Evolutionary conservation across 2,329 filamentous ascomycete species (phyloP), one percentile per base, ranked within the genome.

Genomic region (Mollisiaceae sp.): DNA sequence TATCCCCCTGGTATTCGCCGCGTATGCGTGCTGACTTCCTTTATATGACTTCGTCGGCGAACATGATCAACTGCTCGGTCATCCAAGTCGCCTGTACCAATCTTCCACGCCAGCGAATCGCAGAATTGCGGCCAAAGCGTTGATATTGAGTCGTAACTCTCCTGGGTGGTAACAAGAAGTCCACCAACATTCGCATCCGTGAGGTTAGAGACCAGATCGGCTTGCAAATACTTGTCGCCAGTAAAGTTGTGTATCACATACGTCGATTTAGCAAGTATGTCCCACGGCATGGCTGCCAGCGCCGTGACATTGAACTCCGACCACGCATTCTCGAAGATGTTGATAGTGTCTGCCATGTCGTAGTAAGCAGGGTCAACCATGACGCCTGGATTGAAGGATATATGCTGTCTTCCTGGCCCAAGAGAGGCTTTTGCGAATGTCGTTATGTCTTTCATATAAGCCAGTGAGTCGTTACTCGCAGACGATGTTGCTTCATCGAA

Each of bases 241-340:
- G 62, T 64, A n/a, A 73, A 72, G 59, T 69, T 66, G 43, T 73
- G 66, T 38, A 73, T 70, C 15, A 69, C 47, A 54, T 62, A 67
- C 0, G 67, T 68, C 12, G 70, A 72, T 60, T 68, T 69, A 9
- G 52, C 52, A 11, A 60, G 41, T 15, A 70, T 22, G n/a, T 65
- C 55, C 27, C 24, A 54, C 14, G 61, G 47, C 15, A 69, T n/a
- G 15, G 32, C 55, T 15, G 36, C 56, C 24, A 72, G 22, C n/a
- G 54, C 27, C 11, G 63, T 56, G 5, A 64, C 8, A 22, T 72
- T 69, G 61, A 70, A 72, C 2, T 63, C 65, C 27, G 62, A 59
- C 64, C 63, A 71, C 15, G 64, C 64, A 20, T 69, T 67, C 55
- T 73, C 70, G 50, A 70, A 72, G 22, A 72, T 59, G 22, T 69